Evolutionary conservation across 2,329 filamentous ascomycete species (phyloP).

Genomic region (Ascochyta fabae): DNA sequence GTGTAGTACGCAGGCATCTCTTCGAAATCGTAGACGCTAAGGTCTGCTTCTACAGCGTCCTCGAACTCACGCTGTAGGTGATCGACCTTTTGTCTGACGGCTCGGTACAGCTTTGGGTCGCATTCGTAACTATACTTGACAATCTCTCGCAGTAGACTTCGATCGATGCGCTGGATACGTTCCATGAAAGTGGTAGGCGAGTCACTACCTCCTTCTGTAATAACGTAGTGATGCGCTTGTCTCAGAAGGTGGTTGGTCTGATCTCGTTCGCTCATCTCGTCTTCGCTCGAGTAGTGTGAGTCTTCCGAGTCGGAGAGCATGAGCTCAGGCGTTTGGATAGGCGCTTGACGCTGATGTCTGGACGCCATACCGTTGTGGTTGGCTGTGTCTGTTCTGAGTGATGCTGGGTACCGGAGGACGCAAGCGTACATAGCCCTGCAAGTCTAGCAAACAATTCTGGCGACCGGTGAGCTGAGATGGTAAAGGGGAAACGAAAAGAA

Average conservation of each 20-base stretch:
- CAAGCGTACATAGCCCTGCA: constrained; percentile 4
- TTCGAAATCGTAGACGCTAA: constrained; percentile 9
- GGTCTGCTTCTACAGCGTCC: constrained; percentile 16
- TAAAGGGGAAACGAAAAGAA: neutral
- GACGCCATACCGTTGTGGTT: constrained; percentile 11
- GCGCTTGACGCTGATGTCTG: neutral
- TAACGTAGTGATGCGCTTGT: constrained; percentile 39
- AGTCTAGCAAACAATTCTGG: constrained; percentile 11
- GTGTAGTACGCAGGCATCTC: constrained; percentile 12
- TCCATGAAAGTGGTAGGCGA: constrained; percentile 24
- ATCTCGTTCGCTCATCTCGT: constrained; percentile 11
- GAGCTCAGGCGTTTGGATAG: constrained; percentile 4
- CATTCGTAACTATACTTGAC: constrained; percentile 19
- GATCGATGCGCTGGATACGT: constrained; percentile 36
- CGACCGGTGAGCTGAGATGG: neutral
- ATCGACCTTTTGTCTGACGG: constrained; percentile 27
- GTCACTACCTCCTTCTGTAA: constrained; percentile 30
- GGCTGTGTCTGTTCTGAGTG: neutral
- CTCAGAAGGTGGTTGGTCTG: constrained; percentile 32
- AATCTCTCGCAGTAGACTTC: constrained; percentile 30
- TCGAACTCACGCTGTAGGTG: constrained; percentile 26
- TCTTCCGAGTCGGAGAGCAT: constrained; percentile 15
- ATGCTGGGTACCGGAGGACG: neutral
- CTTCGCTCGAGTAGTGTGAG: constrained; percentile 8
- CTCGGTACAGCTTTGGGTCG: constrained; percentile 30